phyloP scores from a whole-genome alignment of 768 basidiomycete genomes.

The Aureoboletus auriporus region DNA sequence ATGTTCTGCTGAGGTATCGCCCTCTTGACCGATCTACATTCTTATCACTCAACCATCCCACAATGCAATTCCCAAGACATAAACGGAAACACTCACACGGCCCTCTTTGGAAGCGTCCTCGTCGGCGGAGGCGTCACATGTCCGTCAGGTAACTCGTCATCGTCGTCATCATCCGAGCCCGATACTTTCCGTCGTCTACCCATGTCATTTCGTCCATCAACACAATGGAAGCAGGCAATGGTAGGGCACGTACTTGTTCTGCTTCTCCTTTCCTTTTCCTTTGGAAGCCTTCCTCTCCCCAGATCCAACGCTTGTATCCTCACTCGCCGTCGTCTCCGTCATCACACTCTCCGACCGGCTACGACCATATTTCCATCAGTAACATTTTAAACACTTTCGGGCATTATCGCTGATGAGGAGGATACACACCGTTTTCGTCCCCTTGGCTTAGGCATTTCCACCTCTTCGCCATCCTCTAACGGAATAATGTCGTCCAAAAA shows the following conservation, averaged over 20 bases:
- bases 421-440: constrained; percentile 47
- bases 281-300: constrained; percentile 21
- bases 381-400: neutral
- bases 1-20: constrained; percentile 22
- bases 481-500: constrained; percentile 73
- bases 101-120: constrained; percentile 51
- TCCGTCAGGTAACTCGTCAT: constrained; percentile 36
- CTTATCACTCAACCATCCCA: neutral
- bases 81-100: constrained; percentile 41
- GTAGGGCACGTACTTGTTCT: constrained; percentile 36
- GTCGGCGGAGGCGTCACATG: constrained; percentile 36
- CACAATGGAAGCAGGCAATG: neutral
- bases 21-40: constrained; percentile 38
- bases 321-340: constrained; percentile 40
- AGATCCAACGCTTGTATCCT: constrained; percentile 30
- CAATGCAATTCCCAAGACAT: neutral
- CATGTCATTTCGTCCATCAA: neutral
- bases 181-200: constrained; percentile 55
- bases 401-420: constrained; percentile 4
- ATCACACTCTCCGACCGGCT: constrained; percentile 60
- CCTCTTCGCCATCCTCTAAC: constrained; percentile 55
- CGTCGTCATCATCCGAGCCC: constrained; percentile 44
- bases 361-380: neutral
- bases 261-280: constrained; percentile 31
- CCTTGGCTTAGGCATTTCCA: constrained; percentile 36